A percentile compares a stretch with the other conserved stretches of the same genome.
Evolutionary conservation across 2,329 filamentous ascomycete genomes (phyloP).

Genomic region (Colletotrichum limetticola): DNA sequence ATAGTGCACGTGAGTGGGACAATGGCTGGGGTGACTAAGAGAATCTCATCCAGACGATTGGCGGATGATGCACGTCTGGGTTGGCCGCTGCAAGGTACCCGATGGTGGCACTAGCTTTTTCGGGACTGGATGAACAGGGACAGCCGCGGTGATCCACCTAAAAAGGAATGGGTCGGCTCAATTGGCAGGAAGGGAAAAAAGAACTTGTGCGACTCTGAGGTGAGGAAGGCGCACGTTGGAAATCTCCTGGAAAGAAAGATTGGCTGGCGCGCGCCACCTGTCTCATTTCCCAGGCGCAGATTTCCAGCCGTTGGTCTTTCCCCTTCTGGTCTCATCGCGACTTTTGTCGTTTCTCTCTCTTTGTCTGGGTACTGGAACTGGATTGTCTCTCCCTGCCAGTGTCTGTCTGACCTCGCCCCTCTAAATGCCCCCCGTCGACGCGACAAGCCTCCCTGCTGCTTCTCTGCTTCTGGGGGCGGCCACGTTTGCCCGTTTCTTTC

Average conservation of each 20-base stretch:
- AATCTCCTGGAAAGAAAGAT: conserved; percentile 17
- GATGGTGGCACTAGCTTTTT: not conserved
- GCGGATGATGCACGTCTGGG: conserved; percentile 28
- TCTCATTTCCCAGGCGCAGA: conserved; percentile 30
- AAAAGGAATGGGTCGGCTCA: not conserved
- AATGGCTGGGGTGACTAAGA: not conserved
- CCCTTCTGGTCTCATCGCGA: conserved; percentile 17
- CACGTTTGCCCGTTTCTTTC: not conserved
- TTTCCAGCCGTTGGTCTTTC: conserved; percentile 29
- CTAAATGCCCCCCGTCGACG: not conserved
- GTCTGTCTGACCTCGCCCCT: not conserved
- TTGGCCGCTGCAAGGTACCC: conserved; percentile 34
- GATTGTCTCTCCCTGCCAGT: not conserved
- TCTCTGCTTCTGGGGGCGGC: conserved; percentile 1
- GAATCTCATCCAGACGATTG: conserved; percentile 17
- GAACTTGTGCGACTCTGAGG: not conserved
- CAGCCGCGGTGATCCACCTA: not conserved
- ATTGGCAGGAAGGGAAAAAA: not conserved
- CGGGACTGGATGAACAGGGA: not conserved
- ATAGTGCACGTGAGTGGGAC: not conserved
- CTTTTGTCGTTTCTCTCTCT: not conserved
- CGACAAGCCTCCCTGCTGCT: conserved; percentile 10
- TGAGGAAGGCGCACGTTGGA: conserved; percentile 10
- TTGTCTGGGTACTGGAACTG: not conserved
- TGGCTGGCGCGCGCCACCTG: conserved; percentile 10